These are phyloP conservation scores for Kurtzmaniella quercitrusa DNA, from an alignment of 1,139 yeast species.

Conservation along the genomic window DNA sequence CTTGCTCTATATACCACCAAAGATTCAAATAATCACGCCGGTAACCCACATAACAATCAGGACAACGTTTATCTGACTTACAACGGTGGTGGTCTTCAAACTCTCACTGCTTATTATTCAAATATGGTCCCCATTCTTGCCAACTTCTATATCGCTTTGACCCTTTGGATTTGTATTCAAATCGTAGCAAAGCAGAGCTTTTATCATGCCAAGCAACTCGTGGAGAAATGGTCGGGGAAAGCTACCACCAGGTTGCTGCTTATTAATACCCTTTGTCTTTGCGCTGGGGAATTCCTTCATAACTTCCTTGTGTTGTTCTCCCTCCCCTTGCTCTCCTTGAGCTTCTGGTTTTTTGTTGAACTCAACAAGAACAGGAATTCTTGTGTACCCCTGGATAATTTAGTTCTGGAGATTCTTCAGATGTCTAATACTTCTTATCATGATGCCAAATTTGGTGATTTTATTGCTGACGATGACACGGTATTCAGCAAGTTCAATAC, in stretches of 20 bases:
- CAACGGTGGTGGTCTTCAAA: conserved; percentile 28
- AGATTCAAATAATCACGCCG: neutral
- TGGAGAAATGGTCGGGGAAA: conserved; percentile 11
- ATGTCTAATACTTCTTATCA: neutral
- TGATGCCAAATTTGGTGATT: neutral
- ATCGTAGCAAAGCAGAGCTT: conserved; percentile 20
- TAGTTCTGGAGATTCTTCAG: neutral
- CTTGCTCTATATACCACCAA: conserved; percentile 12
- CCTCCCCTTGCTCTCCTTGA: conserved; percentile 42
- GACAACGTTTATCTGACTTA: conserved; percentile 36
- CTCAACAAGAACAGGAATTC: conserved; percentile 12
- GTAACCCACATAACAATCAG: neutral
- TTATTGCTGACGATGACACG: neutral
- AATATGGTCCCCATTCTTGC: conserved; percentile 35
- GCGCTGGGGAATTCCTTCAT: conserved; percentile 31
- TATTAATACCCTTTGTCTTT: conserved; percentile 14
- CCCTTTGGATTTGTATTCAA: conserved; percentile 25
- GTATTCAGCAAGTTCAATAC: neutral
- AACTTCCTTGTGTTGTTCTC: conserved; percentile 35
- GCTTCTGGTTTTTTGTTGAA: conserved; percentile 30
- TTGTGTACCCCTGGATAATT: conserved; percentile 4
- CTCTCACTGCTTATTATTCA: conserved; percentile 26
- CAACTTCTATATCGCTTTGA: conserved; percentile 34
- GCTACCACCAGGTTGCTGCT: neutral
- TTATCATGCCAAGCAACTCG: conserved; percentile 14